Percentiles rank a stretch among this genome's conserved stretches.
Evolutionary conservation across 495 filamentous ascomycete species (phyloP).

Genomic region (Parathielavia appendiculata): DNA sequence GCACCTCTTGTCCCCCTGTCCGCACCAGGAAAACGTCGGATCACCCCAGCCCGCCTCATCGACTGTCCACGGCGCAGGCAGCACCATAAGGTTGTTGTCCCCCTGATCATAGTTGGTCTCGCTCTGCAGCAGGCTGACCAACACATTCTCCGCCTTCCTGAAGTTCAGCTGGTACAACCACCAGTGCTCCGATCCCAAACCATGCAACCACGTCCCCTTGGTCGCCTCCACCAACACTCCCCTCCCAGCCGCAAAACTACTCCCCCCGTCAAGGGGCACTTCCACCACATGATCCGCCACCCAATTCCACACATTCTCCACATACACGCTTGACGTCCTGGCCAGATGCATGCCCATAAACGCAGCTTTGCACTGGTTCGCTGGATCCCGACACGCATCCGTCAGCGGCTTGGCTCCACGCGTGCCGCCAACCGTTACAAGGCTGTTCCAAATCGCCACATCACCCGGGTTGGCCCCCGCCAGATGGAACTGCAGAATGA

Average conservation of each 20-base stretch:
- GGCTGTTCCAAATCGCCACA: constrained; percentile 57
- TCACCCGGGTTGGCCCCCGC: constrained; percentile 49
- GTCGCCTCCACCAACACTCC: constrained; percentile 56
- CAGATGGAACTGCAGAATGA: constrained; percentile 56
- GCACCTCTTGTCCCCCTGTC: constrained; percentile 38
- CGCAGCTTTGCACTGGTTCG: constrained; percentile 57
- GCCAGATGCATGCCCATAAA: constrained; percentile 63
- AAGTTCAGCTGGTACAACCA: constrained; percentile 73
- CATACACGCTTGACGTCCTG: constrained; percentile 52
- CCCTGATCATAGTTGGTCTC: constrained; percentile 89
- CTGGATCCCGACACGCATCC: constrained; percentile 38
- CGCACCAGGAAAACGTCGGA: constrained; percentile 50
- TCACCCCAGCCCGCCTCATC: constrained; percentile 45
- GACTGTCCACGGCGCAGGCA: constrained; percentile 47
- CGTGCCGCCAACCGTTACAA: constrained; percentile 57
- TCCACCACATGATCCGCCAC: constrained; percentile 70
- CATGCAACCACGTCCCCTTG: constrained; percentile 59
- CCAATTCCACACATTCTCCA: constrained; percentile 71
- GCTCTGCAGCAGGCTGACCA: constrained; percentile 74
- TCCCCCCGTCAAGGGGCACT: constrained; percentile 43
- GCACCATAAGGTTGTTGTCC: constrained; percentile 54
- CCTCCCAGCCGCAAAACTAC: constrained; percentile 37
- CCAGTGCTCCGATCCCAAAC: constrained; percentile 69
- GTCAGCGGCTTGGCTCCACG: constrained; percentile 39
- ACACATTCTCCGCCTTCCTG: constrained; percentile 64